Evolutionary conservation across 2,329 filamentous ascomycete genomes (phyloP).

Genomic region (Penicillium thymicola): DNA sequence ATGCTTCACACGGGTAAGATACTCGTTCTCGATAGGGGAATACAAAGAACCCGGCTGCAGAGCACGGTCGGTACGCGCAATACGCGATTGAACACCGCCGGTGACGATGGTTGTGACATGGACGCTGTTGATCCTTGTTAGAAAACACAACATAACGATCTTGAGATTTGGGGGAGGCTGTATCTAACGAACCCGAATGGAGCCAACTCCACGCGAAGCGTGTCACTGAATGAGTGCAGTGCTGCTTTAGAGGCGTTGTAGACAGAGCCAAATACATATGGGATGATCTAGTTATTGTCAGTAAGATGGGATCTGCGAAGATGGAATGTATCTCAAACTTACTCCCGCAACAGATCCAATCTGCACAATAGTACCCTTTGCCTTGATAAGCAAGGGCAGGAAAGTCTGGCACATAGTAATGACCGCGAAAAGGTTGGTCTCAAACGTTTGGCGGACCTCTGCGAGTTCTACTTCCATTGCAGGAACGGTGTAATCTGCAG

Average conservation of each 20-base stretch:
- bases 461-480: constrained; percentile 53
- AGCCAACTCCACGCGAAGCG: constrained; percentile 55
- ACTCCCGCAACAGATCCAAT: constrained; percentile 46
- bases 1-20: constrained; percentile 51
- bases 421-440: constrained; percentile 57
- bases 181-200: constrained; percentile 42
- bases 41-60: constrained; percentile 52
- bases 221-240: constrained; percentile 57
- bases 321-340: constrained; percentile 2
- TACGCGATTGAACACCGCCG: constrained; percentile 59
- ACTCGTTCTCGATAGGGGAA: constrained; percentile 51
- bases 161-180: not conserved
- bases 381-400: constrained; percentile 50
- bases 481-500: constrained; percentile 54
- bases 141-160: not conserved
- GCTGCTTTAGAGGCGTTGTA: constrained; percentile 62
- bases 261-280: constrained; percentile 45
- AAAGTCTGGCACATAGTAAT: constrained; percentile 59
- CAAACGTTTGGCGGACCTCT: constrained; percentile 49
- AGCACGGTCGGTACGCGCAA: constrained; percentile 51
- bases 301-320: not conserved
- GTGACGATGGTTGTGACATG: constrained; percentile 56
- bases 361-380: constrained; percentile 46
- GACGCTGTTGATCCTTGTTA: constrained; percentile 35
- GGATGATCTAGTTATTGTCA: constrained; percentile 32